phyloP scores from a whole-genome alignment of 108 stramenopile species.

The Discostella pseudostelligera region DNA sequence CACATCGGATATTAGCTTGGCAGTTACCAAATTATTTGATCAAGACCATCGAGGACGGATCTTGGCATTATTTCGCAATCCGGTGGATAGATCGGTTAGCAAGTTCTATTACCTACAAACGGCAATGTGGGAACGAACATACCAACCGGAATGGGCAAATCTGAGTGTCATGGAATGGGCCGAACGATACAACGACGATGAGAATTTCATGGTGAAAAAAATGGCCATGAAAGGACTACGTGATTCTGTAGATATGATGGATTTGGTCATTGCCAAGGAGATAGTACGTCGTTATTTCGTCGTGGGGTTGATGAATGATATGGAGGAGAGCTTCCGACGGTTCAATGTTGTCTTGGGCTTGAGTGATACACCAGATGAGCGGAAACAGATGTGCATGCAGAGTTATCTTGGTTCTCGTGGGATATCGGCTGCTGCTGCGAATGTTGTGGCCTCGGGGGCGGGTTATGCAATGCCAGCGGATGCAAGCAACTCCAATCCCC shows the following conservation, averaged over 20 bases:
- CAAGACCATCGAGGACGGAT: slow-evolving; percentile 16
- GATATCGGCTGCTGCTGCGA: no score
- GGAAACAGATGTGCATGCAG: slow-evolving; percentile 10
- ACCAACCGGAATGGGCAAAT: slow-evolving; percentile 45
- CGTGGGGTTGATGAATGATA: slow-evolving; percentile 27
- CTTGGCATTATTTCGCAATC: slow-evolving; percentile 53
- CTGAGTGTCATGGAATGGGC: slow-evolving; percentile 55
- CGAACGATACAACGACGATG: slow-evolving; percentile 7
- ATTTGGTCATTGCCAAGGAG: slow-evolving; percentile 17
- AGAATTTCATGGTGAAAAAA: slow-evolving; percentile 11
- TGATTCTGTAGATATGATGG: neutral
- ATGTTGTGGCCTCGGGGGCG: neutral
- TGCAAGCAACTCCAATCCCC: slow-evolving; percentile 8
- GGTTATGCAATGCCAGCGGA: neutral
- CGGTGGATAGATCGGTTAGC: slow-evolving; percentile 53
- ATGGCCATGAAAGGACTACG: slow-evolving; percentile 3
- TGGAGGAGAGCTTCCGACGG: slow-evolving; percentile 26
- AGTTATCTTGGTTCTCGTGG: slow-evolving; percentile 8
- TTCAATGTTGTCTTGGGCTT: slow-evolving; percentile 21
- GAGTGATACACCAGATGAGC: slow-evolving; percentile 1
- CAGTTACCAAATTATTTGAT: slow-evolving; percentile 23
- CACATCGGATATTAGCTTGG: slow-evolving; percentile 38
- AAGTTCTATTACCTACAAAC: slow-evolving; percentile 56
- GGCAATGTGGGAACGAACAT: slow-evolving; percentile 57
- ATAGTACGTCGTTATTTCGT: slow-evolving; percentile 19